Base-by-base conservation (phyloP, 2,329 filamentous ascomycete genomes). In the Penicillium brevicompactum region DNA sequence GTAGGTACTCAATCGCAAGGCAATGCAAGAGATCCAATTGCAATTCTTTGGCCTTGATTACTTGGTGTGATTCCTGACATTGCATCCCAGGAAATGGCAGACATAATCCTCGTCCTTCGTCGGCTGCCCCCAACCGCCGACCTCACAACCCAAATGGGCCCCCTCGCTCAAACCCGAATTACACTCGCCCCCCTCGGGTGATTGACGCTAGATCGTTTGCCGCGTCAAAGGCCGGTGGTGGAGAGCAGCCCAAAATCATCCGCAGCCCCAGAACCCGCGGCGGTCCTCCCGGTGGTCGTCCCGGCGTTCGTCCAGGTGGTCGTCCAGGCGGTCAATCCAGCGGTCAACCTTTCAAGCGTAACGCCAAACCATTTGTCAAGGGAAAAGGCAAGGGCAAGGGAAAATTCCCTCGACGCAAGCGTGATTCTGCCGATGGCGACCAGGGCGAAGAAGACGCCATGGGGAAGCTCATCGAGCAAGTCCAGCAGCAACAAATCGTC, bases 131-230 rank as follows among this genome's bases (percentile, higher is more conserved):
- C 56, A 54, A 22, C 59, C 62, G 34, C 49, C 60, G 49, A 55
- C 61, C 46, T 56, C 65, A 46, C 64, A 57, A 48, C 46, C 55
- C 50, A 53, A 60, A 48, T 54, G 59, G 55, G n/a, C 54, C 55
- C 10, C 52, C 54, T 45, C 42, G 61, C 14, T 34, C 58, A 24
- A 54, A 59, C 30, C 58, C 59, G 38, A 57, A 57, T 44, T 60
- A 58, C 41, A 46, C 57, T 41, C 65, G 62, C 38, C 63, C 69
- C 37, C 67, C 65, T 41, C 66, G 69, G 27, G 62, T 65, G 18
- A 50, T 76, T 50, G 74, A 76, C 59, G 73, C 73, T 13, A 65
- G 74, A 46, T 70, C 72, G 7, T 66, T 76, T 27, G 72, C 66
- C 5, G 70, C 71, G 8, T 58, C 67, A n/a, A 62, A 61, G 46